These are phyloP conservation scores for Rosa lucieae DNA, from an alignment of 306 rosid species.

Conservation along the genomic window DNA sequence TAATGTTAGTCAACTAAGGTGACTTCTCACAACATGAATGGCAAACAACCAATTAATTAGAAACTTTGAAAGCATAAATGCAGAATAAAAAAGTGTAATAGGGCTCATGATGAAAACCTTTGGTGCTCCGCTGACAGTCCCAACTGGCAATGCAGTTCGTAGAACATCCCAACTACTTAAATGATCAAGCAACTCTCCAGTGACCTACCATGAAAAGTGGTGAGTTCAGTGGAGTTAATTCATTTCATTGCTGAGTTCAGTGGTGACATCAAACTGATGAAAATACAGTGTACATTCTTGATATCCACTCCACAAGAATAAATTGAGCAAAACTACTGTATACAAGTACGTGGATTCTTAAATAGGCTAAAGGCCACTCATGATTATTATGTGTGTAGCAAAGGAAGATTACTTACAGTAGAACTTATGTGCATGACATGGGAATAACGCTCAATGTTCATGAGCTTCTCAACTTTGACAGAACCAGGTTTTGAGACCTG, in stretches of 20 bases:
- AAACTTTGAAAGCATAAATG: constrained; percentile 3
- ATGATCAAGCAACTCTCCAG: constrained; percentile 79
- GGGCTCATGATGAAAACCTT: constrained; percentile 49
- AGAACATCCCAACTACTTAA: constrained; percentile 89
- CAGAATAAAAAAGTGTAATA: neutral
- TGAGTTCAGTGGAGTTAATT: neutral
- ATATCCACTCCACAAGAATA: neutral
- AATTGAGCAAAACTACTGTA: neutral
- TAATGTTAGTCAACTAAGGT: neutral
- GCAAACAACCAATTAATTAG: neutral
- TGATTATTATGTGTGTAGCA: neutral
- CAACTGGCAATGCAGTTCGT: constrained; percentile 91
- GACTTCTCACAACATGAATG: neutral
- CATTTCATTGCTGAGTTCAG: constrained; percentile 1
- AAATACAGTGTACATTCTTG: constrained; percentile 1
- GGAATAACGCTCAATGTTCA: constrained; percentile 93
- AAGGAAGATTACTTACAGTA: constrained; percentile 58
- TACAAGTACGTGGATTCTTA: neutral
- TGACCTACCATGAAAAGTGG: constrained; percentile 57
- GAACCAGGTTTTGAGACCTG: constrained; percentile 96
- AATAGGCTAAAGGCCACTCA: neutral
- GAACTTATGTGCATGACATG: constrained; percentile 99
- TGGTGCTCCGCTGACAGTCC: constrained; percentile 99
- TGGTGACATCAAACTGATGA: neutral
- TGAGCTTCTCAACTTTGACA: constrained; percentile 80